Base-by-base conservation (phyloP, 225 moss, liverwort and hornwort species). In the Bryum argenteum region DNA sequence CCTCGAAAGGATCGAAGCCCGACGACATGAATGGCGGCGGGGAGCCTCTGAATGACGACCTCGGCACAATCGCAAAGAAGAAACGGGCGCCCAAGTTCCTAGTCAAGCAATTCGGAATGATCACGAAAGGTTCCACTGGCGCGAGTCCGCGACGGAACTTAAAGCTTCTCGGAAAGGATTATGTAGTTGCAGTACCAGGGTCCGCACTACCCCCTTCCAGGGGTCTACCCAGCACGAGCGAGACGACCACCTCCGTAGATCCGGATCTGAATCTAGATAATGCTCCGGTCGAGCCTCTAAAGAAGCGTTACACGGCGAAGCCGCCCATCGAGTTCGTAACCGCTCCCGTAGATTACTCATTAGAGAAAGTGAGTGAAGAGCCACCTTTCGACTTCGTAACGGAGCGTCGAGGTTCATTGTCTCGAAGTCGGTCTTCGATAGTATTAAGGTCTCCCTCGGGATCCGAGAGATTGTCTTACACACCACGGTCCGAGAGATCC, bases 261-360 rank as follows among this genome's bases (percentile, higher is more conserved):
- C 79, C 79, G 64, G 69, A 71, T 71, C 57, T 17, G 13, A 62
- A 38, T 19, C 28, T 43, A 1, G 75, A 75, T 20, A 43, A 64
- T 21, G 79, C 53, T 44, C 51, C 57, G 17, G 67, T 10, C 3
- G 71, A 24, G 28, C 22, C 74, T 39, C 10, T 19, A 14, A 75
- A 58, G 51, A 61, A 67, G 24, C 71, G 43, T 1, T 57, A 43
- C n/a, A 28, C 48, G 43, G 54, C 7, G 54, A 75, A 72, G 72
- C 79, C 79, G 18, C 83, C 83, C 3, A 59, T 83, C 39, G 83
- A 79, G 64, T 83, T 76, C 47, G 75, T 83, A 8, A 83, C 47
- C 19, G 72, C 76, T 21, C 69, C 75, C 15, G 23, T 72, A 37
- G 76, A 76, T 55, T 79, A 72, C 22, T 47, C 54, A 69, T 20